Base-by-base conservation (phyloP, 1,284 basidiomycete species). In the Volvariella volvacea region DNA sequence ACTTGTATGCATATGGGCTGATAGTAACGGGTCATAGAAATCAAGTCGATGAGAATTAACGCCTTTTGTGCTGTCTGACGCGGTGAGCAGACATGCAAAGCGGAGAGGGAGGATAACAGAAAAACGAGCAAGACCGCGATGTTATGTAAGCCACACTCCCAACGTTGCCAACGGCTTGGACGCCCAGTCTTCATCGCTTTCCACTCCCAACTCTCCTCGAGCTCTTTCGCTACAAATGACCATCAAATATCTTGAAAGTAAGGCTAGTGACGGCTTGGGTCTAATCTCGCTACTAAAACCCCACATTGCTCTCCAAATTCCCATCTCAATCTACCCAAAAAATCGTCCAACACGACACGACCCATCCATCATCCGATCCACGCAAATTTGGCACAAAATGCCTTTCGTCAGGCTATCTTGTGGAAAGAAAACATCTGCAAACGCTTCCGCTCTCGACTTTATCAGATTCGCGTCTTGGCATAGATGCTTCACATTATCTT, bases 401-500 rank as follows among this genome's bases (percentile, higher is more conserved):
- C 36, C 38, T n/a, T n/a, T n/a, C n/a, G n/a, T n/a, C 63, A 94
- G 91, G 76, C 61, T 90, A 90, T 62, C 75, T 97, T 54, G 65
- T 76, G 22, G 92, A 95, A 70, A 83, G 89, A 62, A 91, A 92
- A 66, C 86, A 95, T 57, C 65, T 88, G 49, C 84, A 91, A 65
- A 85, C 83, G 39, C 81, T 88, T 43, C 83, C 91, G 20, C 78
- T 99, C 44, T 82, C 78, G 48, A 80, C 87, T 4, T 76, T 99
- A 44, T 80, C 88, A 39, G 92, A 96, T 63, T 92, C 94, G 43
- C 87, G 96, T 43, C 83, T 99, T 21, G 95, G 95, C 40, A 98
- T 99, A 61, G 96, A 99, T 74, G 91, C 93, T 4, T 84, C 89
- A 12, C 83, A 88, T 66, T 99, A 98, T 66, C 76, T 99, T 39